Evolutionary conservation across 1,284 basidiomycete species (phyloP), one percentile per base, ranked within the genome.

Genomic region (Ganoderma meredithae): DNA sequence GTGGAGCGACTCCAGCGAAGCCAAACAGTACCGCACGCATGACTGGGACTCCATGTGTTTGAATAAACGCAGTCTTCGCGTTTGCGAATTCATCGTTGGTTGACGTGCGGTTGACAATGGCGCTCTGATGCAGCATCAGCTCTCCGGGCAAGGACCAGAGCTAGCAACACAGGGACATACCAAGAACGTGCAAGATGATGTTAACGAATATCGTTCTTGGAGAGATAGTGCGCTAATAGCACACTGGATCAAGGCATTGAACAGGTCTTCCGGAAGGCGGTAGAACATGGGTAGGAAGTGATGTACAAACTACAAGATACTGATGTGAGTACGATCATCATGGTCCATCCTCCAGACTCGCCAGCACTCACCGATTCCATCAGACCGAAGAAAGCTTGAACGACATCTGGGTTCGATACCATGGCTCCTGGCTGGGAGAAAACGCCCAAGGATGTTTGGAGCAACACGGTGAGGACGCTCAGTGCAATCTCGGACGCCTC

Each of bases 151-250:
- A 22, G 12, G 9, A 53, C 27, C 3, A 31, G 27, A 2, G 2
- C 27, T n/a, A n/a, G 33, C n/a, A 2, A 1, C 47, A 59, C 10
- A 53, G n/a, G 73, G 56, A 69, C 91, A 65, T 70, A 95, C 95
- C 73, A 96, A 80, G 79, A 96, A 97, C 56, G 87, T 91, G 72
- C 91, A 92, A 1, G 93, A 92, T 1, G 92, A 86, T 8, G 94
- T 93, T 7, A 97, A 82, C 0, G 94, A 95, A 79, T 96, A 97
- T 49, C 95, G 87, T 75, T 97, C 95, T 79, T 95, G 94, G 9
- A 96, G 79, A 0, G 89, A 83, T 13, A 97, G 81, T 3, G 92
- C 89, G 55, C 85, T 84, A 60, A 93, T 84, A 0, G 93, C 87
- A 72, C 93, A 92, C 60, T 88, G 86, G 78, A 96, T 86, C 68